Evolutionary conservation across 129 eudicot genomes (phyloP), one percentile per base, ranked within the genome.

Genomic region (Arctium minus): DNA sequence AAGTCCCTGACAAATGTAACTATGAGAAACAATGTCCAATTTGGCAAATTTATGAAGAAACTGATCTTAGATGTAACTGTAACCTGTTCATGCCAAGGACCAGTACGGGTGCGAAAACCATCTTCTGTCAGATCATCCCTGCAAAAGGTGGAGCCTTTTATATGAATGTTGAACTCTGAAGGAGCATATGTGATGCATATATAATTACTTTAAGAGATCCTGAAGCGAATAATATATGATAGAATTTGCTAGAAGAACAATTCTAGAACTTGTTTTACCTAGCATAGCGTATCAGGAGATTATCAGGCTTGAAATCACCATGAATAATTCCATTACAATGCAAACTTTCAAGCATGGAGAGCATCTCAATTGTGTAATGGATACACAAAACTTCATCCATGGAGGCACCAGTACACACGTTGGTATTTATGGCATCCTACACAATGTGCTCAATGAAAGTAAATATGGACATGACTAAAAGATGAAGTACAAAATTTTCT

Each of bases 291-390:
- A 96, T 91, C 77, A 96, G 85, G 68, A 96, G 91, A 85, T 96
- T 96, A 81, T 96, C 99, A 81, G 99, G 99, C 85, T 96, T 93
- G 82, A 96, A 91, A 75, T 96, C 98, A 72, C 99, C 99, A 89
- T 96, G 99, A 80, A 96, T 81, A 74, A 96, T 93, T 64, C 85
- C 88, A 78, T 89, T 87, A 79, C 73, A 37, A 84, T 93, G 99
- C 88, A 96, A 83, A 56, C 72, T 85, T 87, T 96, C 94, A 29
- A 96, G 94, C 85, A 93, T 96, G 74, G 82, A 81, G 46, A 96
- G 98, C 97, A 96, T 87, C 89, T 96, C 99, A 74, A 90, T 93
- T 65, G 99, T 96, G 92, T 96, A 96, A 86, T 93, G 90, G 70
- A 93, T 92, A 73, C 99, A 91, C 79, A 92, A 35, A 75, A 89